These are phyloP conservation scores for Suhomyces choctaworum DNA, from an alignment of 1,139 yeast species.

Conservation along the genomic window DNA sequence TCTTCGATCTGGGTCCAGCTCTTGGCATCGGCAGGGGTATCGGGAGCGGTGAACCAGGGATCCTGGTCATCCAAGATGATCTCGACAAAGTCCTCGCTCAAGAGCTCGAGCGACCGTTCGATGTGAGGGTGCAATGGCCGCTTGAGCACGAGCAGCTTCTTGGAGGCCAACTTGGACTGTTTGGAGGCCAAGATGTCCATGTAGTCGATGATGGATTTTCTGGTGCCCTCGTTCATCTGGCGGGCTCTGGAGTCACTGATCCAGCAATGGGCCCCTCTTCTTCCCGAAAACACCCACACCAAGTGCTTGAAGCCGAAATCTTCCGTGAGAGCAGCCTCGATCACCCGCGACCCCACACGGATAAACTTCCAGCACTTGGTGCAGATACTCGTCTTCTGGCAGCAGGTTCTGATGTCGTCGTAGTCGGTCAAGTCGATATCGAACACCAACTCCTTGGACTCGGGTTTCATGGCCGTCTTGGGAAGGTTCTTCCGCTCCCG, in stretches of 20 bases:
- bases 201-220: conserved; percentile 81
- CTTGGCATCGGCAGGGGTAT: conserved; percentile 36
- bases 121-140: conserved; percentile 92
- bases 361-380: conserved; percentile 92
- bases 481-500: conserved; percentile 78
- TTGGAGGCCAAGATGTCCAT: conserved; percentile 70
- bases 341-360: conserved; percentile 77
- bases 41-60: conserved; percentile 56
- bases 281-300: conserved; percentile 96
- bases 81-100: conserved; percentile 63
- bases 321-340: conserved; percentile 69
- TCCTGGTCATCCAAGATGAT: conserved; percentile 79
- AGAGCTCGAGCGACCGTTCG: conserved; percentile 67
- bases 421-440: conserved; percentile 98
- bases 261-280: conserved; percentile 99
- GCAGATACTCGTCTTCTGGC: conserved; percentile 83
- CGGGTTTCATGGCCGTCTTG: conserved; percentile 76
- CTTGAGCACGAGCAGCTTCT: conserved; percentile 53
- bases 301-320: conserved; percentile 89
- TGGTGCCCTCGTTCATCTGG: conserved; percentile 63
- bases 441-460: conserved; percentile 84
- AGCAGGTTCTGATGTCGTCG: conserved; percentile 91
- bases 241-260: conserved; percentile 85
- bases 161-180: conserved; percentile 31
- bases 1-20: conserved; percentile 50